Conservation (phyloP, 2,329 filamentous ascomycete species). For the Fusarium xylarioides region DNA sequence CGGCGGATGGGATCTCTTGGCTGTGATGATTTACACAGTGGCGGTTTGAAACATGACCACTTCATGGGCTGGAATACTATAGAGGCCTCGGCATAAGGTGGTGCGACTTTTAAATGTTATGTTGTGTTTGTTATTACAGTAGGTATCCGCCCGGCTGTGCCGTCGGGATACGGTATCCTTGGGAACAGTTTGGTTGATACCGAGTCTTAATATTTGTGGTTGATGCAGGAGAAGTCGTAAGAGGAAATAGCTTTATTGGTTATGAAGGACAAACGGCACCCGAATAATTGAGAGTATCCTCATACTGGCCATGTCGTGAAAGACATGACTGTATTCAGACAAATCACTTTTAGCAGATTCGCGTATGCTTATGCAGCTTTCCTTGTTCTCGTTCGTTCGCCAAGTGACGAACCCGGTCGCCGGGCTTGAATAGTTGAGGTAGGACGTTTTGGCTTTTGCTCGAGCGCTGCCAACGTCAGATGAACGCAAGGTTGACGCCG, state of each 20-base stretch:
- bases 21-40: not conserved
- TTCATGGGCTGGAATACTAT: not conserved
- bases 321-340: slow-evolving; percentile 9
- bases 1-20: not conserved
- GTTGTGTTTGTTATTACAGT: slow-evolving; percentile 22
- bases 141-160: slow-evolving; percentile 25
- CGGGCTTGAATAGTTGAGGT: not conserved
- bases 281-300: not conserved
- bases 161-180: not conserved
- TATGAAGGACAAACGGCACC: slow-evolving; percentile 2
- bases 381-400: slow-evolving; percentile 13
- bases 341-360: not conserved
- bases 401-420: not conserved
- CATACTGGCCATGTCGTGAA: not conserved
- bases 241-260: slow-evolving; percentile 5
- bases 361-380: slow-evolving; percentile 24
- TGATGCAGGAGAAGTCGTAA: slow-evolving; percentile 14
- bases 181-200: not conserved
- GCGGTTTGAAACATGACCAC: not conserved
- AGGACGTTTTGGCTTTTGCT: slow-evolving; percentile 7
- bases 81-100: slow-evolving; percentile 1
- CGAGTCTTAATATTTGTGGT: not conserved
- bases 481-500: slow-evolving; percentile 29
- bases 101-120: slow-evolving; percentile 2
- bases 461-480: slow-evolving; percentile 22